A percentile compares a stretch with the other conserved stretches of the same genome.
These are phyloP conservation scores for Kazachstania viticola DNA, from an alignment of 805 yeast species.

Conservation along the genomic window DNA sequence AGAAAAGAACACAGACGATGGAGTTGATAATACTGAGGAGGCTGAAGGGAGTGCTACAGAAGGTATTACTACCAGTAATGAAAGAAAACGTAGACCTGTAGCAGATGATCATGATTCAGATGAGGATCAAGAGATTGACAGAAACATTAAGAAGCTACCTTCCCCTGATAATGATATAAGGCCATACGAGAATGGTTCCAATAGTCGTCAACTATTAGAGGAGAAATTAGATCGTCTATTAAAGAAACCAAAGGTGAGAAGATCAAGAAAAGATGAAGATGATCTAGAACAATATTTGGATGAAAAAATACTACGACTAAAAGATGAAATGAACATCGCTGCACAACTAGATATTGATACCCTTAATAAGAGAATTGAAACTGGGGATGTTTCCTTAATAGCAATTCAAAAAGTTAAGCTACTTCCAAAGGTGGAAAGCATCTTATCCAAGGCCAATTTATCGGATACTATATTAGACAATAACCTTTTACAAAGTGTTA, in stretches of 20 bases:
- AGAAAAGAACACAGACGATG: too few relatives aligned
- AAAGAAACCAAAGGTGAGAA: constrained; percentile 49
- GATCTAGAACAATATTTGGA: constrained; percentile 94
- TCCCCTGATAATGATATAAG: constrained; percentile 3
- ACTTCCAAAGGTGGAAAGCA: constrained; percentile 65
- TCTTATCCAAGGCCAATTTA: constrained; percentile 68
- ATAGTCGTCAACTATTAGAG: constrained; percentile 68
- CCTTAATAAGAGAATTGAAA: constrained; percentile 32
- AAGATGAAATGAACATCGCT: constrained; percentile 82
- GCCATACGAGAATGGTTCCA: constrained; percentile 11
- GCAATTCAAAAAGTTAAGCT: constrained; percentile 61
- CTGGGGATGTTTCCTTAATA: constrained; percentile 25
- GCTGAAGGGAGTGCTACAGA: too few relatives aligned
- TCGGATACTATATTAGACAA: constrained; percentile 92
- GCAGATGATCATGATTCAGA: constrained; percentile 15
- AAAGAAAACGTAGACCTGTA: constrained; percentile 22
- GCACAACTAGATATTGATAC: constrained; percentile 63
- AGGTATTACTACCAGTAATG: constrained; percentile 1
- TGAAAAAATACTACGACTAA: constrained; percentile 69
- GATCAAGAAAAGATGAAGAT: constrained; percentile 71
- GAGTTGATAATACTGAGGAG: too few relatives aligned
- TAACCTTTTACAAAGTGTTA: constrained; percentile 80
- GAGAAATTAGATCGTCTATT: constrained; percentile 69
- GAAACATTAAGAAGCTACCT: too few relatives aligned
- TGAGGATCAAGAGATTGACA: constrained; percentile 4